A percentile compares a stretch with the other conserved stretches of the same genome.
These are phyloP conservation scores for Didymosphaeria variabile DNA, from an alignment of 2,329 filamentous ascomycete genomes.

Conservation along the genomic window DNA sequence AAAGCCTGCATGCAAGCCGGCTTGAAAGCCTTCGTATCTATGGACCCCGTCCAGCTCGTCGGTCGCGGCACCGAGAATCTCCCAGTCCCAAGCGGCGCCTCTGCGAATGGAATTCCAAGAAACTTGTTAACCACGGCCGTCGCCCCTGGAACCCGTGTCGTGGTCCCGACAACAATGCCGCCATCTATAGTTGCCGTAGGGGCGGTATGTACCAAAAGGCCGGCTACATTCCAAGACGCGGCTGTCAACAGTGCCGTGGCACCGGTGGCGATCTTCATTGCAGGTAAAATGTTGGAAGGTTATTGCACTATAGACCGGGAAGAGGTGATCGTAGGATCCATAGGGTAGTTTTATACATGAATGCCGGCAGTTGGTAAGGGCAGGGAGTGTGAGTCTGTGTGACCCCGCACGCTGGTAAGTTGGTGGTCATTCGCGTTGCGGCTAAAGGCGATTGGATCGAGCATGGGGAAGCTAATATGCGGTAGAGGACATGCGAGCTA, in stretches of 20 bases:
- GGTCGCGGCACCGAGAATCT: constrained; percentile 18
- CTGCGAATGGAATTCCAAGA: constrained; percentile 18
- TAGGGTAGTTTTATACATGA: constrained; percentile 5
- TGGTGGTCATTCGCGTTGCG: constrained; percentile 2
- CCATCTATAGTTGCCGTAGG: constrained; percentile 17
- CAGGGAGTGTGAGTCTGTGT: background rate
- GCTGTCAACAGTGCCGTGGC: constrained; percentile 7
- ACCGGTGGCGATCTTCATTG: constrained; percentile 14
- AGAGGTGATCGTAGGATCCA: constrained; percentile 1
- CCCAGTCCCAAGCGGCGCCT: constrained; percentile 11
- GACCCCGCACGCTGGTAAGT: constrained; percentile 4
- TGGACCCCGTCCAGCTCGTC: constrained; percentile 11
- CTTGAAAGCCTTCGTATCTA: constrained; percentile 15
- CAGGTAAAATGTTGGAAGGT: background rate
- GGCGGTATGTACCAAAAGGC: background rate
- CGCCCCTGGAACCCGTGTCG: constrained; percentile 5
- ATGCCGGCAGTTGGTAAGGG: constrained; percentile 6
- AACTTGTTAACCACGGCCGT: constrained; percentile 12
- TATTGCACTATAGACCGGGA: constrained; percentile 9
- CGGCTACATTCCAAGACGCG: constrained; percentile 10
- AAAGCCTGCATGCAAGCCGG: constrained; percentile 18
- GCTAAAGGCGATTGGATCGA: constrained; percentile 9
- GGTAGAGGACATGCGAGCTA: background rate
- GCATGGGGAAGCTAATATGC: background rate
- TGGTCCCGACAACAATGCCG: constrained; percentile 15